Evolutionary conservation across 768 basidiomycete genomes (phyloP).

Genomic region (Xanthoconium purpureum): DNA sequence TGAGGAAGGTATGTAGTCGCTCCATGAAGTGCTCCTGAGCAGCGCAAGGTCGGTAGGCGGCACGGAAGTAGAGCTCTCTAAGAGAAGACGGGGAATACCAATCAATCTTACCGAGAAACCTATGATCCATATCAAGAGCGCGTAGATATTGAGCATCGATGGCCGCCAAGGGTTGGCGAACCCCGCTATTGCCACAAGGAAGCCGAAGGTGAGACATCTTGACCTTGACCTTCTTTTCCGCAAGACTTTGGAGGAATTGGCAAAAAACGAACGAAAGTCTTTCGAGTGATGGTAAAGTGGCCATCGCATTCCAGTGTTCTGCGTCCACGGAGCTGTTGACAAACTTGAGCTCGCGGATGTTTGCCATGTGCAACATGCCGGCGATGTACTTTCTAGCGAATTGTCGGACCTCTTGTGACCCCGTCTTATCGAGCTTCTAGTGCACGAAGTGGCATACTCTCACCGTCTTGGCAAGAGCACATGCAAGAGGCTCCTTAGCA

Average conservation of each 20-base stretch:
- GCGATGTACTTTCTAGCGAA: slow-evolving; percentile 9
- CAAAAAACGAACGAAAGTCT: slow-evolving; percentile 14
- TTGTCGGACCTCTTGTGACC: neutral
- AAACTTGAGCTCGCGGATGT: slow-evolving; percentile 12
- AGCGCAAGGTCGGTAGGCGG: too few species aligned
- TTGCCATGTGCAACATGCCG: too few species aligned
- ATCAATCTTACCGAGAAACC: neutral
- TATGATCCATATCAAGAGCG: too few species aligned
- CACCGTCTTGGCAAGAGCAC: too few species aligned
- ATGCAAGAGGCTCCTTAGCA: too few species aligned
- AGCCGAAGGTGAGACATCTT: slow-evolving; percentile 6
- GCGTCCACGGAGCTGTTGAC: slow-evolving; percentile 3
- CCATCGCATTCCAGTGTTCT: slow-evolving; percentile 15
- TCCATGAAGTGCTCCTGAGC: neutral
- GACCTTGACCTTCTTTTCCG: too few species aligned
- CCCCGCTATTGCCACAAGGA: neutral
- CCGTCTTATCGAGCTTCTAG: neutral
- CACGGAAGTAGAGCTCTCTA: neutral
- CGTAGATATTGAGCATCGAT: neutral
- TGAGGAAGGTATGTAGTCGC: neutral
- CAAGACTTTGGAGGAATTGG: neutral
- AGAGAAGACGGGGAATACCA: slow-evolving; percentile 1
- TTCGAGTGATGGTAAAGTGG: too few species aligned
- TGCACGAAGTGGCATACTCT: slow-evolving; percentile 16
- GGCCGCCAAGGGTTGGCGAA: neutral